A percentile compares a stretch with the other conserved stretches of the same genome.
These are phyloP conservation scores for Colletotrichum sp. DNA, from an alignment of 2,329 filamentous ascomycete genomes.

Conservation along the genomic window DNA sequence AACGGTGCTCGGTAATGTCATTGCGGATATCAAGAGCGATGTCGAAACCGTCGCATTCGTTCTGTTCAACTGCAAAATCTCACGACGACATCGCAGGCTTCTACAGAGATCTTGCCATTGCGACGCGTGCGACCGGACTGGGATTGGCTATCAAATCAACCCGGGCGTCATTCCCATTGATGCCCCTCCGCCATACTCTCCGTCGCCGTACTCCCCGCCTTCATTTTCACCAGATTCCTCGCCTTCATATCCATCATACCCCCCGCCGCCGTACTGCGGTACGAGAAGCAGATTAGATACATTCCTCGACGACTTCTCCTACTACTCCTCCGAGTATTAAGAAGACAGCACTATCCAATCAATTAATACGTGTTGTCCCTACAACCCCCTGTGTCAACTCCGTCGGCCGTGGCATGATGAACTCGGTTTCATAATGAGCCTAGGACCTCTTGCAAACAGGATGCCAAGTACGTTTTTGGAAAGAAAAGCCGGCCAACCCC, in stretches of 20 bases:
- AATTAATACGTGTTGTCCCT: neutral
- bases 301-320: neutral
- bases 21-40: neutral
- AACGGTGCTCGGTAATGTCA: neutral
- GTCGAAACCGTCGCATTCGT: rapidly evolving
- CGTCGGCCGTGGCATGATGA: neutral
- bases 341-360: neutral
- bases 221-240: neutral
- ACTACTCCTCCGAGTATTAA: neutral
- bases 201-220: neutral
- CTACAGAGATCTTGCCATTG: neutral
- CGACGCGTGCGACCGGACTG: rapidly evolving
- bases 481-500: neutral
- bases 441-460: neutral
- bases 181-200: neutral
- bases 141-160: neutral
- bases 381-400: neutral
- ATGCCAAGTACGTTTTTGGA: neutral
- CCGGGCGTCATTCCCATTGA: neutral
- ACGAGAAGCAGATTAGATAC: neutral
- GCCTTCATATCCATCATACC: neutral
- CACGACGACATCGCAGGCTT: neutral
- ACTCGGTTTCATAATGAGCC: neutral
- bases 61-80: neutral
- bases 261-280: neutral